Percentiles rank a stretch among this genome's conserved stretches.
These are phyloP conservation scores for Amphirosellinia nigrospora DNA, from an alignment of 495 filamentous ascomycete species.

Conservation along the genomic window DNA sequence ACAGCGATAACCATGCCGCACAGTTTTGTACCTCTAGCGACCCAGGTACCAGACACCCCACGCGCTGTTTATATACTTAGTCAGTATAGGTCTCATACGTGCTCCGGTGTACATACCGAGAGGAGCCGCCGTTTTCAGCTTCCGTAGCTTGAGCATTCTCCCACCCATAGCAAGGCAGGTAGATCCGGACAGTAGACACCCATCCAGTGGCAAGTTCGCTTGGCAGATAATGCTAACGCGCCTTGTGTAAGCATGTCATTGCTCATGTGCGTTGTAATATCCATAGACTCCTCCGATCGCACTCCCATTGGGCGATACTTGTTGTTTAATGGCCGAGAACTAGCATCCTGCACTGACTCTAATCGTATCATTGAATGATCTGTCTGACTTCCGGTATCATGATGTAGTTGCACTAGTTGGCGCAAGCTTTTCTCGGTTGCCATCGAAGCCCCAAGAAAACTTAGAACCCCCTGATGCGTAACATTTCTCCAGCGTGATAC, in stretches of 20 bases:
- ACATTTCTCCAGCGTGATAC: not conserved
- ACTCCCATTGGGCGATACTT: not conserved
- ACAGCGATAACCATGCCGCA: slow-evolving; percentile 6
- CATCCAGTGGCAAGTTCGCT: not conserved
- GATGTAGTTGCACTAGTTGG: not conserved
- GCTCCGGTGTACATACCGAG: not conserved
- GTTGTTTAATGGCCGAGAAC: not conserved
- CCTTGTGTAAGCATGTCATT: slow-evolving; percentile 3
- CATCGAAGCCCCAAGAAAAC: slow-evolving; percentile 4
- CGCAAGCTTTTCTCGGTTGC: not conserved
- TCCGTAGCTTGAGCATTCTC: not conserved
- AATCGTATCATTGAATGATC: not conserved
- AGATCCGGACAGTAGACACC: not conserved
- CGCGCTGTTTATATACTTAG: not conserved
- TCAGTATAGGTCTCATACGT: not conserved
- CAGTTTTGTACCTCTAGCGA: not conserved
- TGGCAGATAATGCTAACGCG: not conserved
- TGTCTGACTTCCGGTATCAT: not conserved
- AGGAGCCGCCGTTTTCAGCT: not conserved
- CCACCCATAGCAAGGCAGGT: not conserved
- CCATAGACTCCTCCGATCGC: not conserved
- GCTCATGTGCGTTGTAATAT: not conserved
- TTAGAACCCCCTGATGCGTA: not conserved
- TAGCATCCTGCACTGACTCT: not conserved
- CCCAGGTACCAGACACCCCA: not conserved